phyloP scores from a whole-genome alignment of 1,139 yeast species.

The Geotrichum candidum region DNA sequence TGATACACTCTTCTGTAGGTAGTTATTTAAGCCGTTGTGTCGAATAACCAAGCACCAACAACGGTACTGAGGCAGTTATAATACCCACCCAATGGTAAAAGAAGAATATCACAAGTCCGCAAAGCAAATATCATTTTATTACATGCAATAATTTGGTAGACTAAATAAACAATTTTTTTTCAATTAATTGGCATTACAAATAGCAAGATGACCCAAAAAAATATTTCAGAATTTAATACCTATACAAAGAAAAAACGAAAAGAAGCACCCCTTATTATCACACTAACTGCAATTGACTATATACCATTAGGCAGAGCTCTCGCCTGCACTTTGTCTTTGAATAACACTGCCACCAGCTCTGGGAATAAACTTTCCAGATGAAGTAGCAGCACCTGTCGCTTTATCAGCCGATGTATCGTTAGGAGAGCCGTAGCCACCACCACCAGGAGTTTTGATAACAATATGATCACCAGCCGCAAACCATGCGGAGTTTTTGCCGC shows the following conservation, averaged over 20 bases:
- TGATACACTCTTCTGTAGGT: too few species aligned
- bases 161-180: too few species aligned
- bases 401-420: neutral
- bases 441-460: constrained; percentile 48
- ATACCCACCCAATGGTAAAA: too few species aligned
- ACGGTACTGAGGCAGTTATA: too few species aligned
- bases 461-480: constrained; percentile 52
- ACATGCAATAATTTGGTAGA: too few species aligned
- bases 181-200: neutral
- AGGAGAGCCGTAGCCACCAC: constrained; percentile 38
- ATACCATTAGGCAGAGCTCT: constrained; percentile 11
- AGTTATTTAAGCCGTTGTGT: too few species aligned
- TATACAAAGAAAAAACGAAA: neutral
- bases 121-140: too few species aligned
- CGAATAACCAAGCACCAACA: too few species aligned
- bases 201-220: neutral
- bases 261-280: neutral
- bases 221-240: neutral
- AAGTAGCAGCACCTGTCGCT: neutral
- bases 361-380: constrained; percentile 7
- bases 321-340: constrained; percentile 9
- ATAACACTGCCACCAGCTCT: constrained; percentile 17
- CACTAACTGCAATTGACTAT: neutral
- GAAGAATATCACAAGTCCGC: too few species aligned
- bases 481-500: constrained; percentile 52